Evolutionary conservation across 2,329 filamentous ascomycete species (phyloP), one percentile per base, ranked within the genome.

Genomic region (Juglanconis juglandina): DNA sequence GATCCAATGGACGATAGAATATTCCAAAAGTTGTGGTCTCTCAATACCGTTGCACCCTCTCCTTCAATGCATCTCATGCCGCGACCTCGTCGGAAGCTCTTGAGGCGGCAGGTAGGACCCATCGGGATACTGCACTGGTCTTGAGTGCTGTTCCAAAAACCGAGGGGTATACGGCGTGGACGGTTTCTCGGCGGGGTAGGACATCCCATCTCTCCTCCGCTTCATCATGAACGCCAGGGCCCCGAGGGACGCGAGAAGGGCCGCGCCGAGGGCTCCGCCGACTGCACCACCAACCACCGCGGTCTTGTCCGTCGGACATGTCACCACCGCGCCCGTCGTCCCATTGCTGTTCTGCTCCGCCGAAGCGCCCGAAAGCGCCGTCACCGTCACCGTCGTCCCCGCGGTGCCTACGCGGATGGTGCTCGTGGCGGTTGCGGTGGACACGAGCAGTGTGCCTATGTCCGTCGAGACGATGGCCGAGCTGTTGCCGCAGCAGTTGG

Each of bases 201-300:
- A 42, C 39, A n/a, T 47, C 44, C 17, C 44, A 17, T 4, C 34
- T 32, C 33, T 59, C 10, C 51, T 33, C 7, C 51, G 51, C 52
- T 44, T 46, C 11, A 55, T 37, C 50, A 68, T 39, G 30, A 63
- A 60, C 0, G 58, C 63, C 9, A 68, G 35, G 3, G 62, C 63
- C 6, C 61, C 67, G 3, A 68, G 58, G 3, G 66, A 65, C 2
- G 63, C 66, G 14, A 68, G 57, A 30, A 68, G 56, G 30, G 63
- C 66, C n/a, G 62, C 64, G 5, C 66, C 66, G 4, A 68, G 58
- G 4, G 58, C 62, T 30, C 64, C 65, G 9, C 67, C 65, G 2
- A 68, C 64, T 1, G 65, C 65, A 4, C 65, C 66, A 9, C 65
- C 66, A 32, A 68, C 65, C 3, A 66, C 59, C 1, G 63, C 65